phyloP scores from a whole-genome alignment of 805 yeast genomes.

The Saccharomyces kudriavzevii region DNA sequence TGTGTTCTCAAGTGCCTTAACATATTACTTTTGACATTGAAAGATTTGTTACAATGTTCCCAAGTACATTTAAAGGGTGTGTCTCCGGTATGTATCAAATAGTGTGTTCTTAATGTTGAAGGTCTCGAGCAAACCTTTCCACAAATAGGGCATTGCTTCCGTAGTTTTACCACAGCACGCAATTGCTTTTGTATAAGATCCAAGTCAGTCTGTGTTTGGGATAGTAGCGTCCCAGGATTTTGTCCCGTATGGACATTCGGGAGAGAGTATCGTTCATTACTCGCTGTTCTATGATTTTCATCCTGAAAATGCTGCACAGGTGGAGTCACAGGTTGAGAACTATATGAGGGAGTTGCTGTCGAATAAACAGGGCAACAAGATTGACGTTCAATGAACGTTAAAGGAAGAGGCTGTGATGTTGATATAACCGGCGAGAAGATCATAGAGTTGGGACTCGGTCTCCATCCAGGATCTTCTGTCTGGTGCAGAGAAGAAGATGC shows the following conservation, averaged over 20 bases:
- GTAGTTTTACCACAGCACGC: conserved; percentile 1
- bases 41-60: conserved; percentile 57
- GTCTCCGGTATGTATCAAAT: conserved; percentile 72
- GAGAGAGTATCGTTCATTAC: background rate
- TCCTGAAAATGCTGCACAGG: background rate
- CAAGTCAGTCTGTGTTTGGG: background rate
- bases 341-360: background rate
- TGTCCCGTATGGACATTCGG: background rate
- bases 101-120: conserved; percentile 71
- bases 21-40: conserved; percentile 74
- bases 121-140: conserved; percentile 75
- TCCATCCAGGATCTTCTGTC: background rate
- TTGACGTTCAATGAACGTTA: background rate
- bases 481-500: background rate
- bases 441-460: background rate
- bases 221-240: background rate
- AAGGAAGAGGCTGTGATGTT: background rate
- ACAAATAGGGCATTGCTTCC: conserved; percentile 49
- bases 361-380: background rate
- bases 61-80: conserved; percentile 61
- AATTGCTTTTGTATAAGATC: background rate
- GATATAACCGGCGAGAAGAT: background rate
- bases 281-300: background rate
- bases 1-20: conserved; percentile 72
- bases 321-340: background rate